Base-by-base conservation (phyloP, 139 green algal genomes). In the Tetratostichococcus sp. region DNA sequence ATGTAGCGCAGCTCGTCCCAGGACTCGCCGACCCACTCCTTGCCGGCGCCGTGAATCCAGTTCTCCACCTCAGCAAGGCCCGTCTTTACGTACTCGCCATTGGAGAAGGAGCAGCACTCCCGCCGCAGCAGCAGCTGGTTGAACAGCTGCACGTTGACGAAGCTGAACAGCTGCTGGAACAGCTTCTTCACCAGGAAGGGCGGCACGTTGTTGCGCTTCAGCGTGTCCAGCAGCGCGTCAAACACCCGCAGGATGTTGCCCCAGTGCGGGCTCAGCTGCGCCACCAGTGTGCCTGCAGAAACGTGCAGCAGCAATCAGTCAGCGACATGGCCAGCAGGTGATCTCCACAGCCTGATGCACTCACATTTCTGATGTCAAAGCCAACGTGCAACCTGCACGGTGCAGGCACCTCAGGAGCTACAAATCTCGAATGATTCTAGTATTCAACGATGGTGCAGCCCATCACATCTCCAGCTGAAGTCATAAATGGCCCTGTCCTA, bases 51-150 rank as follows among this genome's bases (percentile, higher is more conserved):
- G 73, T 90, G 86, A 67, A 97, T 91, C 96, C 95, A 99, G 67
- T 89, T 83, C 85, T 98, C 96, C 76, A 99, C 91, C 82, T 97
- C 89, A 22, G 86, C 86, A 39, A 98, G 89, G 25, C 95, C 95
- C 11, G 88, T 94, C 87, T 97, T 98, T 30, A 99, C 94, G 83
- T 98, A 98, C 92, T 99, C 96, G 30, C 96, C 96, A 79, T 99
- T 99, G 88, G 81, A 92, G 89, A 99, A 99, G 32, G 92, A 97
- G 90, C 96, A 99, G 95, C 96, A 99, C 86, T 99, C 96, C 22
- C 95, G 91, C 11, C 96, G 88, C 81, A 99, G 91, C 86, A 99
- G 89, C 83, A 99, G 87, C 87, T 97, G 91, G 91, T 99, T 99
- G 90, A 99, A 99, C 21, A 99, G 94, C 86, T 97, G 88, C 76